Percentiles rank a stretch among this genome's conserved stretches.
These are phyloP conservation scores for Phytophthora boehmeriae DNA, from an alignment of 352 stramenopile genomes.

Conservation along the genomic window DNA sequence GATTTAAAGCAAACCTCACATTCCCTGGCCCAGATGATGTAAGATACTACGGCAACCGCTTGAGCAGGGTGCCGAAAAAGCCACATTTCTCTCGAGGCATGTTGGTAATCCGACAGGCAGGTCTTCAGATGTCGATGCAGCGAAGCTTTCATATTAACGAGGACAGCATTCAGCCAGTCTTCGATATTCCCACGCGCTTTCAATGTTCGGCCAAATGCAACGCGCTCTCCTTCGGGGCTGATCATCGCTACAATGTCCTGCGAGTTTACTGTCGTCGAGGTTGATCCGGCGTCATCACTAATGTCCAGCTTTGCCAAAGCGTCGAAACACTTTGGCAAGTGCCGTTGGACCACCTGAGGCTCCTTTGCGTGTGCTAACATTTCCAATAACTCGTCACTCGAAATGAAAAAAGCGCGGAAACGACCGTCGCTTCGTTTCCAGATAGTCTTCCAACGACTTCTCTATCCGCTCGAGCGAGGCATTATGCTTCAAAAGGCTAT, in stretches of 20 bases:
- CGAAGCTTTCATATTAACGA: constrained; percentile 75
- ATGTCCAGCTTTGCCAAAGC: constrained; percentile 81
- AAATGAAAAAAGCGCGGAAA: constrained; percentile 92
- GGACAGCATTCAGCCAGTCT: constrained; percentile 82
- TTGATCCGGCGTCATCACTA: constrained; percentile 40
- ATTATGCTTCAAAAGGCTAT: constrained; percentile 76
- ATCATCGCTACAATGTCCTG: constrained; percentile 83
- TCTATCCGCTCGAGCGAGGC: constrained; percentile 71
- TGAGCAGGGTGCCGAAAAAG: constrained; percentile 90
- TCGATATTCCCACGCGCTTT: constrained; percentile 89
- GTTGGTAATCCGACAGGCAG: constrained; percentile 90
- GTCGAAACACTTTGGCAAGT: constrained; percentile 89
- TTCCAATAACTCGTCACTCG: constrained; percentile 87
- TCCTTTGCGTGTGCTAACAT: constrained; percentile 85
- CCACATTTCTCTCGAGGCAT: constrained; percentile 78
- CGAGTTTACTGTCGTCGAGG: constrained; percentile 11
- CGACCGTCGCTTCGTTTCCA: constrained; percentile 82
- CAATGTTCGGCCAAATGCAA: constrained; percentile 72
- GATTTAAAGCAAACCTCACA: constrained; percentile 71
- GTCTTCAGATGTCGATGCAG: constrained; percentile 76
- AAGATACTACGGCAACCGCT: constrained; percentile 89
- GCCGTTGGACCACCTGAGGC: constrained; percentile 74
- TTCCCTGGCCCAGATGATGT: constrained; percentile 85
- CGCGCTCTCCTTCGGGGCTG: constrained; percentile 78
- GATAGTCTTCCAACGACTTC: constrained; percentile 84